Percentiles rank a stretch among this genome's conserved stretches.
These are phyloP conservation scores for Parafenestella ontariensis DNA, from an alignment of 2,329 filamentous ascomycete genomes.

Conservation along the genomic window DNA sequence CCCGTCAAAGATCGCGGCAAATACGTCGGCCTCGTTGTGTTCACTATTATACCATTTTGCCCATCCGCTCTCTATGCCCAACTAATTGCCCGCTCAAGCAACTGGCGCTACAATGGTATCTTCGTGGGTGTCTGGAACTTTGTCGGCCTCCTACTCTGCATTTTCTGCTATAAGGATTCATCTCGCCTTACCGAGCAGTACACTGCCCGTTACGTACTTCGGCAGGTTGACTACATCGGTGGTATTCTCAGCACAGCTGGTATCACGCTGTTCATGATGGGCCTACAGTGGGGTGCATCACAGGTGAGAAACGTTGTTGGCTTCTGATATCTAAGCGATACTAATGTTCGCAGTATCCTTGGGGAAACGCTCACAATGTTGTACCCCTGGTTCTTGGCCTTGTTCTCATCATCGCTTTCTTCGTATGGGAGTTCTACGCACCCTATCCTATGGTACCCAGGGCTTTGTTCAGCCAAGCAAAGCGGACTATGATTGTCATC, in stretches of 20 bases:
- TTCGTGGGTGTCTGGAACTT: slow-evolving; percentile 61
- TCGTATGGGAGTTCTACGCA: slow-evolving; percentile 57
- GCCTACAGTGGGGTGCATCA: slow-evolving; percentile 48
- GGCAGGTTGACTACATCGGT: slow-evolving; percentile 43
- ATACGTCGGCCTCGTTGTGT: slow-evolving; percentile 67
- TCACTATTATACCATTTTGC: slow-evolving; percentile 68
- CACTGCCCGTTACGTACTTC: slow-evolving; percentile 37
- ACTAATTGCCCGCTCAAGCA: slow-evolving; percentile 58
- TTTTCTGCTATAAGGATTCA: slow-evolving; percentile 53
- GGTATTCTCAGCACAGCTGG: slow-evolving; percentile 38
- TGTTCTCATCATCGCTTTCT: slow-evolving; percentile 57
- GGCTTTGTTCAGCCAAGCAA: slow-evolving; percentile 38
- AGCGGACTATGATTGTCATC: slow-evolving; percentile 40
- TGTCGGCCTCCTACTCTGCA: slow-evolving; percentile 59
- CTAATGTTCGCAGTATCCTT: slow-evolving; percentile 62
- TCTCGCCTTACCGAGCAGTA: slow-evolving; percentile 50
- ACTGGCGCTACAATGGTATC: slow-evolving; percentile 64
- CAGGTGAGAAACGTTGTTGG: slow-evolving; percentile 24
- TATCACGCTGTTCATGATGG: slow-evolving; percentile 48
- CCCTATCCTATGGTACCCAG: slow-evolving; percentile 55
- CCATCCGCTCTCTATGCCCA: slow-evolving; percentile 69
- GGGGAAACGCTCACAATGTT: slow-evolving; percentile 64
- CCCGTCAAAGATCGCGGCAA: slow-evolving; percentile 69
- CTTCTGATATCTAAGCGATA: slow-evolving; percentile 33
- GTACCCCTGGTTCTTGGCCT: slow-evolving; percentile 61